These are phyloP conservation scores for Aspergillus fischeri DNA, from an alignment of 2,329 filamentous ascomycete species.

Conservation along the genomic window DNA sequence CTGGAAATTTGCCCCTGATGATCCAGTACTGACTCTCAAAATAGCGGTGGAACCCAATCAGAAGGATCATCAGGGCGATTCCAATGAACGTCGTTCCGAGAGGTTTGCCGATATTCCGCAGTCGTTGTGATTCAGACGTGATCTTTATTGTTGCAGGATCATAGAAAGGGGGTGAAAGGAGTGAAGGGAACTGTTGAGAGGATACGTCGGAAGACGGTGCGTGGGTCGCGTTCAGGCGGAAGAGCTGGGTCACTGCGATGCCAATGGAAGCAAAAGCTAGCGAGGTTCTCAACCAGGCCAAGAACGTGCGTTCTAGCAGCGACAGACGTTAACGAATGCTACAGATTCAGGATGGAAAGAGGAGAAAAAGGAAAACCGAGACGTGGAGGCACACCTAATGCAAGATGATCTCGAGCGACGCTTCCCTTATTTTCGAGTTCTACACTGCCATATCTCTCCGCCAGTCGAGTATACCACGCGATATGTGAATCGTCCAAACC, in stretches of 20 bases:
- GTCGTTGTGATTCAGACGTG: constrained; percentile 16
- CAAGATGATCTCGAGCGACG: constrained; percentile 62
- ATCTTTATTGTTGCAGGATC: constrained; percentile 15
- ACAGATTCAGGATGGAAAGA: background rate
- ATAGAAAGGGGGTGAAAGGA: constrained; percentile 18
- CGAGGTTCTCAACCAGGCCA: constrained; percentile 64
- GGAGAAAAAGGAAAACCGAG: background rate
- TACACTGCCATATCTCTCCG: constrained; percentile 58
- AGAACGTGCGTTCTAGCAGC: constrained; percentile 61
- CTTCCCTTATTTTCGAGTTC: constrained; percentile 65
- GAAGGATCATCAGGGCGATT: constrained; percentile 56
- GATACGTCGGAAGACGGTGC: constrained; percentile 5
- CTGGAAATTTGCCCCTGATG: constrained; percentile 62
- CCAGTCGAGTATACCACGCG: constrained; percentile 46
- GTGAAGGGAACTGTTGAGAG: constrained; percentile 16
- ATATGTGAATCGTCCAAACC: constrained; percentile 14
- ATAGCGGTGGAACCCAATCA: constrained; percentile 62
- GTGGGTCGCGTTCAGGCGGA: constrained; percentile 56
- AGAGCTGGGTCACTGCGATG: constrained; percentile 63
- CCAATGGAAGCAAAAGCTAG: constrained; percentile 63
- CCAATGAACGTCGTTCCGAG: constrained; percentile 63
- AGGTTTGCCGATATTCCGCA: constrained; percentile 55
- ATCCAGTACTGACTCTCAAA: constrained; percentile 66
- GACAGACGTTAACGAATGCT: background rate
- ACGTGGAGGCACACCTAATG: constrained; percentile 47